Evolutionary conservation across 306 rosid genomes (phyloP).

Genomic region (Cucurbita maxima): DNA sequence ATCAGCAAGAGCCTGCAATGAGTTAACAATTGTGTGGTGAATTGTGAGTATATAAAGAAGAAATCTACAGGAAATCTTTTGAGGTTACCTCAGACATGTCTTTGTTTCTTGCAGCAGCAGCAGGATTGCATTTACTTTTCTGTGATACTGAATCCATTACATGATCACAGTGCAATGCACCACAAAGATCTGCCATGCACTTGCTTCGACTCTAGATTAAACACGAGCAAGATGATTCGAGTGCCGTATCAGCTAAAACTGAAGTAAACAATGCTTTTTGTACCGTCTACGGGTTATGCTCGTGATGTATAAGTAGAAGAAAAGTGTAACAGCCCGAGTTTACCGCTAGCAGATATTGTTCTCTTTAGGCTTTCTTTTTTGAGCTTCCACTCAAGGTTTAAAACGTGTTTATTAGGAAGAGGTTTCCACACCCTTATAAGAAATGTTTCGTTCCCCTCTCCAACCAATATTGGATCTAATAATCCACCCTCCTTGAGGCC

Average conservation of each 20-base stretch:
- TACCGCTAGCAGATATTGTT: no score
- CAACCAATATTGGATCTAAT: no score
- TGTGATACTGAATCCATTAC: constrained; percentile 31
- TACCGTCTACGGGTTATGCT: not conserved
- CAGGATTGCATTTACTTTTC: constrained; percentile 72
- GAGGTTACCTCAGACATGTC: constrained; percentile 84
- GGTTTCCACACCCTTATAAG: no score
- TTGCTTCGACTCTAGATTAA: constrained; percentile 45
- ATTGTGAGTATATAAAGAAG: not conserved
- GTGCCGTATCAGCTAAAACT: not conserved
- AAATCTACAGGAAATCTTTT: not conserved
- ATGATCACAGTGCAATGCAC: constrained; percentile 81
- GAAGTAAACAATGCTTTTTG: not conserved
- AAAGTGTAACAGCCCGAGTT: no score
- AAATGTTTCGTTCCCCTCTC: no score
- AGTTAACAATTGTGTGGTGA: not conserved
- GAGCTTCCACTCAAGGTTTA: no score
- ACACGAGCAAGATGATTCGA: not conserved
- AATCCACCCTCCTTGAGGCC: no score
- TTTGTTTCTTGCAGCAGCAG: constrained; percentile 64
- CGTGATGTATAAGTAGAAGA: not conserved
- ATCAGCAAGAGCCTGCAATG: constrained; percentile 59
- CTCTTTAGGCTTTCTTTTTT: no score
- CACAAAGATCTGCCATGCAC: constrained; percentile 92
- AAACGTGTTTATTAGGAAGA: no score